phyloP scores from a whole-genome alignment of 805 yeast genomes.

The Cyberlindnera mrakii region DNA sequence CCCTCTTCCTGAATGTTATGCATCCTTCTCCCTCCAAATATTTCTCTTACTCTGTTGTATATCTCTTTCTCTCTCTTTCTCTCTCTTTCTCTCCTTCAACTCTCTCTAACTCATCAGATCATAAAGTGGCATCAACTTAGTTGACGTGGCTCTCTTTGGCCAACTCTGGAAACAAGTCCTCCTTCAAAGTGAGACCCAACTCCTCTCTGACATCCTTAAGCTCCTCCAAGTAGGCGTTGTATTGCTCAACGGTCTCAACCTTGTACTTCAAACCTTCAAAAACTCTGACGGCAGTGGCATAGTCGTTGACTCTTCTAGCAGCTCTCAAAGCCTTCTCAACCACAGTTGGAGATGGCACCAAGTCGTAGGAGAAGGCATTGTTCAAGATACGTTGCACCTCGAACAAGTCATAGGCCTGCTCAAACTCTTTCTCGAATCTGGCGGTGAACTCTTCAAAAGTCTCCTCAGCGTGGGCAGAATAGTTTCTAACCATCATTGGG shows the following conservation, averaged over 20 bases:
- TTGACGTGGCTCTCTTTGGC: conserved; percentile 20
- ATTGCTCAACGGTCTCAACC: conserved; percentile 91
- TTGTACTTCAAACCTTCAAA: conserved; percentile 95
- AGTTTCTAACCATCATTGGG: conserved; percentile 44
- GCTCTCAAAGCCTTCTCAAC: conserved; percentile 95
- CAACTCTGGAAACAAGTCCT: conserved; percentile 61
- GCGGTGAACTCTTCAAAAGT: conserved; percentile 88
- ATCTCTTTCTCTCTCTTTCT: not conserved
- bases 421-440: conserved; percentile 93
- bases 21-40: not conserved
- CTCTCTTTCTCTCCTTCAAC: not conserved
- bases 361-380: conserved; percentile 97
- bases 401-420: conserved; percentile 81
- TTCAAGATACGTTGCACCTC: conserved; percentile 92
- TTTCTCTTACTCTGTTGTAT: not conserved
- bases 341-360: conserved; percentile 96
- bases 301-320: conserved; percentile 97
- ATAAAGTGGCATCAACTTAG: conserved; percentile 4
- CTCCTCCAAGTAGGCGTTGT: conserved; percentile 93
- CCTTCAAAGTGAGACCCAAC: conserved; percentile 89
- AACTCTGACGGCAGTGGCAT: conserved; percentile 97
- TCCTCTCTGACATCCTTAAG: conserved; percentile 87
- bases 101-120: not conserved
- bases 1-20: too few relatives aligned
- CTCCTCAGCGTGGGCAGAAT: conserved; percentile 82